Evolutionary conservation across 192 early-diverging fungal species (phyloP).

Genomic region (Backusella tarrabulga): DNA sequence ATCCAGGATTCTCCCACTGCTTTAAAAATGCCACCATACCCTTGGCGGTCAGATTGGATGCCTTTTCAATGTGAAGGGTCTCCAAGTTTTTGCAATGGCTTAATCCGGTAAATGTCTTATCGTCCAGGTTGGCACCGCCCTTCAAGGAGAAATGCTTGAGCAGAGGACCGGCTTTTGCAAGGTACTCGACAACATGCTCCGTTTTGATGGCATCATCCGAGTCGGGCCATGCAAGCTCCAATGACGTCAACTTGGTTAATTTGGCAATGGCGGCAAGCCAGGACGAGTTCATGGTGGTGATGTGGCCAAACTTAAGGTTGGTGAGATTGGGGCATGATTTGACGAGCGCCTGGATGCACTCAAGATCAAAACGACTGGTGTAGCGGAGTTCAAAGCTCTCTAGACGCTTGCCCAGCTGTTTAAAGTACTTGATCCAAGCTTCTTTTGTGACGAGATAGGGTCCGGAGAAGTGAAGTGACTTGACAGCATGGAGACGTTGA

Average conservation of each 20-base stretch:
- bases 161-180: slow-evolving; percentile 43
- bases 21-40: slow-evolving; percentile 51
- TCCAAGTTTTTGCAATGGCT: slow-evolving; percentile 59
- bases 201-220: slow-evolving; percentile 36
- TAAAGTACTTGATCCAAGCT: slow-evolving; percentile 63
- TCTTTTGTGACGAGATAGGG: slow-evolving; percentile 64
- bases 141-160: slow-evolving; percentile 52
- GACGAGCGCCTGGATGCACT: slow-evolving; percentile 49
- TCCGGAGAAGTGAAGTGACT: slow-evolving; percentile 62
- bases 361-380: slow-evolving; percentile 54
- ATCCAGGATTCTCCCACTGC: slow-evolving; percentile 32
- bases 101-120: slow-evolving; percentile 49
- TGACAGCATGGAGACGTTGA: slow-evolving; percentile 42
- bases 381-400: slow-evolving; percentile 55
- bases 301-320: slow-evolving; percentile 45
- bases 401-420: slow-evolving; percentile 48
- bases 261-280: slow-evolving; percentile 40
- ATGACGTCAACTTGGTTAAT: slow-evolving; percentile 44
- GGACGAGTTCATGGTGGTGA: slow-evolving; percentile 45
- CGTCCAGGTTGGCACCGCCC: slow-evolving; percentile 47
- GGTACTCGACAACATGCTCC: slow-evolving; percentile 40
- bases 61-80: slow-evolving; percentile 60
- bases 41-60: slow-evolving; percentile 58
- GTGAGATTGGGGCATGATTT: slow-evolving; percentile 40
- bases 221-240: slow-evolving; percentile 27